Conservation (phyloP, 257 asterid genomes). For the Eustoma russellianum region DNA sequence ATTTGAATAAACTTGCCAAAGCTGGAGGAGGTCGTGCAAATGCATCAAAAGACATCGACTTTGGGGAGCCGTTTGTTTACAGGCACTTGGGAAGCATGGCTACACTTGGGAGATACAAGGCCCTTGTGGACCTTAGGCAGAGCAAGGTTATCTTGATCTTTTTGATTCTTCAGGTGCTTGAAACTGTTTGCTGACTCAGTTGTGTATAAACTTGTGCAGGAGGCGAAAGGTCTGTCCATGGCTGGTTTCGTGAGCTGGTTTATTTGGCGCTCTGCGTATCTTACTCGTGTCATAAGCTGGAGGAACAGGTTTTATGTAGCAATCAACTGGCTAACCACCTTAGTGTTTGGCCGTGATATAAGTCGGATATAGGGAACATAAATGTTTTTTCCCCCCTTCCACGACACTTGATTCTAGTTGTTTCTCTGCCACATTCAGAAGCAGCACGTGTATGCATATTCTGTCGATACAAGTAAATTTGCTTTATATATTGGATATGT, state of each 20-base stretch:
- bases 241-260: slow-evolving; percentile 85
- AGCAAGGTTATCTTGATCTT: slow-evolving; percentile 54
- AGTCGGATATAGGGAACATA: slow-evolving; percentile 44
- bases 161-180: neutral
- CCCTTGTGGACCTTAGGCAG: slow-evolving; percentile 92
- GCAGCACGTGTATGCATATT: too few species aligned
- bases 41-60: slow-evolving; percentile 39
- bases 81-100: slow-evolving; percentile 97
- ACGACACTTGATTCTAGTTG: neutral
- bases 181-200: slow-evolving; percentile 3
- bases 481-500: too few species aligned
- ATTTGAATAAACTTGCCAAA: slow-evolving; percentile 54
- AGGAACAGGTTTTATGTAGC: slow-evolving; percentile 88
- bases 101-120: slow-evolving; percentile 83
- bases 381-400: neutral
- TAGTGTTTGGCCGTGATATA: slow-evolving; percentile 83
- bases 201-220: slow-evolving; percentile 34
- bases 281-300: slow-evolving; percentile 90
- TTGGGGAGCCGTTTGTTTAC: slow-evolving; percentile 60
- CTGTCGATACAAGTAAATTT: too few species aligned
- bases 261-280: slow-evolving; percentile 95
- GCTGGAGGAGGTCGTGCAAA: slow-evolving; percentile 73
- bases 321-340: slow-evolving; percentile 76
- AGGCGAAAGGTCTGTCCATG: slow-evolving; percentile 61
- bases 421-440: too few species aligned